These are phyloP conservation scores for Candida koratica DNA, from an alignment of 805 yeast genomes.

Conservation along the genomic window DNA sequence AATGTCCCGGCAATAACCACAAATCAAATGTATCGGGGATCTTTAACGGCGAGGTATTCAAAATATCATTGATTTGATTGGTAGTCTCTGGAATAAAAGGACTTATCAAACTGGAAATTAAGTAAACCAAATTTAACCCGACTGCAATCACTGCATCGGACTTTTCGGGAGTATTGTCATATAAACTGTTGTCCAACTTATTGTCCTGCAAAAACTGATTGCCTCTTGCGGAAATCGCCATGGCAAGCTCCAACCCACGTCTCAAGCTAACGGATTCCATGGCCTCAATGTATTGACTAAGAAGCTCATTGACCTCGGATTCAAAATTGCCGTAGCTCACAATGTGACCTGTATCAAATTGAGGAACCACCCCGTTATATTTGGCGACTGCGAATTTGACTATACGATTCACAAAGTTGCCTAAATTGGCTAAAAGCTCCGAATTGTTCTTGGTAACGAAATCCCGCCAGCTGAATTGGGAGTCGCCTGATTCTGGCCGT, in stretches of 20 bases:
- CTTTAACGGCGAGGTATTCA: constrained; percentile 74
- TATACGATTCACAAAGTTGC: constrained; percentile 93
- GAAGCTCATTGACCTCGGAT: constrained; percentile 58
- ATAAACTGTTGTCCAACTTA: constrained; percentile 85
- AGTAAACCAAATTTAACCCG: constrained; percentile 82
- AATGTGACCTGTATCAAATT: constrained; percentile 46
- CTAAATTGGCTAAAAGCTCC: constrained; percentile 91
- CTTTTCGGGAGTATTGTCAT: constrained; percentile 67
- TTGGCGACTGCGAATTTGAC: constrained; percentile 86
- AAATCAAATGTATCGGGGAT: constrained; percentile 75
- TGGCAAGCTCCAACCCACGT: constrained; percentile 86
- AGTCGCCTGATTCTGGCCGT: constrained; percentile 93
- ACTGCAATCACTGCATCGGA: constrained; percentile 91
- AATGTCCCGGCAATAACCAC: constrained; percentile 73
- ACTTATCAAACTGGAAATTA: constrained; percentile 72
- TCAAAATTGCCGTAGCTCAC: constrained; percentile 45
- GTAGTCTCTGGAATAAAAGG: constrained; percentile 92
- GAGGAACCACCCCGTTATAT: constrained; percentile 86
- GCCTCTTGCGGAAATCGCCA: constrained; percentile 90
- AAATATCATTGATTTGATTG: constrained; percentile 64
- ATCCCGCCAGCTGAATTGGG: constrained; percentile 97
- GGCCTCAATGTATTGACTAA: constrained; percentile 59
- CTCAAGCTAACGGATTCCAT: constrained; percentile 80
- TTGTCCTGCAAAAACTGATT: constrained; percentile 94
- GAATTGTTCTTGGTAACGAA: constrained; percentile 91